These are phyloP conservation scores for Debaryomyces fabryi DNA, from an alignment of 1,139 yeast genomes.

Conservation along the genomic window DNA sequence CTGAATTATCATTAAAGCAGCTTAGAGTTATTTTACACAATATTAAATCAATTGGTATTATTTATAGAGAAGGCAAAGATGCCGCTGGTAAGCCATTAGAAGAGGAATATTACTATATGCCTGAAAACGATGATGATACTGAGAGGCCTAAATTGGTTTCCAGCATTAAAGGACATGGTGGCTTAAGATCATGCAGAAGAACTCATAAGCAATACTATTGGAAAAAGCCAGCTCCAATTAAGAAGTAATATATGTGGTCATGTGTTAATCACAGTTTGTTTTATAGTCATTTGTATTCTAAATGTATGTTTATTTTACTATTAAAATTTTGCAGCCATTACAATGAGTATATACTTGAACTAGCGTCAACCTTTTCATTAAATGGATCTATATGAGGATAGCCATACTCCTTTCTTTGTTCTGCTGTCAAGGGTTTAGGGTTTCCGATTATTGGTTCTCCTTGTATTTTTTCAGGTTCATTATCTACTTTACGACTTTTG, in stretches of 20 bases:
- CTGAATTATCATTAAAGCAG: slow-evolving; percentile 47
- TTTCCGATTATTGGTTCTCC: slow-evolving; percentile 20
- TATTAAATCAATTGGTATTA: slow-evolving; percentile 73
- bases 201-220: slow-evolving; percentile 91
- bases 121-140: slow-evolving; percentile 75
- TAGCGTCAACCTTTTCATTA: slow-evolving; percentile 10
- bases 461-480: slow-evolving; percentile 11
- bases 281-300: slow-evolving; percentile 3
- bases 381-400: slow-evolving; percentile 32
- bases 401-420: slow-evolving; percentile 31
- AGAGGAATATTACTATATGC: slow-evolving; percentile 88
- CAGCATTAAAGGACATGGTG: slow-evolving; percentile 78
- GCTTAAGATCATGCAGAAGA: slow-evolving; percentile 86
- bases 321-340: slow-evolving; percentile 7
- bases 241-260: slow-evolving; percentile 25
- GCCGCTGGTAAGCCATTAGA: slow-evolving; percentile 95
- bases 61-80: slow-evolving; percentile 87
- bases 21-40: slow-evolving; percentile 53
- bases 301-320: slow-evolving; percentile 5
- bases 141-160: slow-evolving; percentile 72
- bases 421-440: slow-evolving; percentile 34
- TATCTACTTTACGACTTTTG: neutral
- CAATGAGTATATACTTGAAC: slow-evolving; percentile 13
- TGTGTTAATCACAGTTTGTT: neutral
- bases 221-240: slow-evolving; percentile 69